phyloP scores from a whole-genome alignment of 2,329 filamentous ascomycete species.

The Gnomoniopsis smithogilvyi region DNA sequence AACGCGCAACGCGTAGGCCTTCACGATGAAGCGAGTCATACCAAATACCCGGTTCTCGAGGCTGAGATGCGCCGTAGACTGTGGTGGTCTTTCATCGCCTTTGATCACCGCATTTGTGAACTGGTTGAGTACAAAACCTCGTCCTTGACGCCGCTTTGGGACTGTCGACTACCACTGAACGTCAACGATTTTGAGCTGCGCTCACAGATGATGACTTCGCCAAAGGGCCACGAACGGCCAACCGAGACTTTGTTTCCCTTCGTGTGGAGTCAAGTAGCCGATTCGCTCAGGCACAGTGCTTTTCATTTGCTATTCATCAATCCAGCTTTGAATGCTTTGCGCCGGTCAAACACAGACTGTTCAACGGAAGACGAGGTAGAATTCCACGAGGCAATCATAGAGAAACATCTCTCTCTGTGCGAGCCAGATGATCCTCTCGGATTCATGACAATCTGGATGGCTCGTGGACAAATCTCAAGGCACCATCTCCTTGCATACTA shows the following conservation, averaged over 20 bases:
- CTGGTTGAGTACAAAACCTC: slow-evolving; percentile 36
- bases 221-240: slow-evolving; percentile 24
- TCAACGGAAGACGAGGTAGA: slow-evolving; percentile 27
- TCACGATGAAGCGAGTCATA: slow-evolving; percentile 40
- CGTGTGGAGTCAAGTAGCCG: slow-evolving; percentile 36
- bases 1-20: slow-evolving; percentile 57
- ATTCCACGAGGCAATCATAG: slow-evolving; percentile 37
- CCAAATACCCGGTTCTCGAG: slow-evolving; percentile 37
- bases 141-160: slow-evolving; percentile 33
- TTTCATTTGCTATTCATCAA: slow-evolving; percentile 34
- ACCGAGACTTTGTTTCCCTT: slow-evolving; percentile 42
- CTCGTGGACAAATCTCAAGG: slow-evolving; percentile 43
- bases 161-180: slow-evolving; percentile 41
- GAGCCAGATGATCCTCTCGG: slow-evolving; percentile 36
- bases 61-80: slow-evolving; percentile 58
- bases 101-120: slow-evolving; percentile 56
- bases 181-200: slow-evolving; percentile 44
- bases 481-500: slow-evolving; percentile 47
- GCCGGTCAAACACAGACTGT: slow-evolving; percentile 6
- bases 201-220: slow-evolving; percentile 34
- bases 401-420: slow-evolving; percentile 42
- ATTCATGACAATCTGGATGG: slow-evolving; percentile 36
- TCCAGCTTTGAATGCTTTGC: slow-evolving; percentile 28
- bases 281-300: slow-evolving; percentile 32
- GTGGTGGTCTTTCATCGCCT: slow-evolving; percentile 58